These are phyloP conservation scores for Ogataea hybrid DNA, from an alignment of 1,139 yeast genomes.

Conservation along the genomic window DNA sequence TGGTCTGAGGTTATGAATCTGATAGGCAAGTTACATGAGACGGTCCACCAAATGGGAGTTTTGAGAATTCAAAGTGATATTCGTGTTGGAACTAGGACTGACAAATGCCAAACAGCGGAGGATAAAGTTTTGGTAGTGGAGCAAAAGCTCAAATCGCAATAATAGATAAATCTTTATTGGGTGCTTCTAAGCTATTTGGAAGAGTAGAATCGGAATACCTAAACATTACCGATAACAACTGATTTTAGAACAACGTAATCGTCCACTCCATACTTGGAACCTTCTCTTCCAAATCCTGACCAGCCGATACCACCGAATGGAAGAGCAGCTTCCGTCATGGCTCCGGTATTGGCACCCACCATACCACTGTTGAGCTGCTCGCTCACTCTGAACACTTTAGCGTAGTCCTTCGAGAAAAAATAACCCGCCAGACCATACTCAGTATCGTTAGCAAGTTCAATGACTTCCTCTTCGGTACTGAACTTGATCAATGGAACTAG, in stretches of 20 bases:
- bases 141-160: constrained; percentile 39
- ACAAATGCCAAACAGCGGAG: constrained; percentile 61
- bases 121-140: constrained; percentile 66
- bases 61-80: constrained; percentile 81
- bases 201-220: neutral
- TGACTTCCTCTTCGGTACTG: constrained; percentile 65
- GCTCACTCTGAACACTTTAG: constrained; percentile 64
- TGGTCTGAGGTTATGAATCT: constrained; percentile 82
- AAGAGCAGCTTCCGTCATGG: constrained; percentile 66
- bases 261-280: constrained; percentile 72
- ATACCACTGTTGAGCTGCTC: constrained; percentile 77
- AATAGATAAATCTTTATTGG: no score
- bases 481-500: constrained; percentile 77
- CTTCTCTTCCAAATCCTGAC: constrained; percentile 85
- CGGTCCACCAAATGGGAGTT: constrained; percentile 65
- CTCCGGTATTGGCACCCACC: constrained; percentile 81
- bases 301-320: constrained; percentile 86
- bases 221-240: constrained; percentile 43
- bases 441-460: constrained; percentile 67
- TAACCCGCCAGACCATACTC: constrained; percentile 81
- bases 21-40: constrained; percentile 77
- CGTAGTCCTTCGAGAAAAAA: constrained; percentile 67
- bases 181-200: no score
- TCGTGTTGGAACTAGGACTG: constrained; percentile 76
- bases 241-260: constrained; percentile 70